These are phyloP conservation scores for Coniochaeta sp. DNA, from an alignment of 2,329 filamentous ascomycete genomes.

Conservation along the genomic window DNA sequence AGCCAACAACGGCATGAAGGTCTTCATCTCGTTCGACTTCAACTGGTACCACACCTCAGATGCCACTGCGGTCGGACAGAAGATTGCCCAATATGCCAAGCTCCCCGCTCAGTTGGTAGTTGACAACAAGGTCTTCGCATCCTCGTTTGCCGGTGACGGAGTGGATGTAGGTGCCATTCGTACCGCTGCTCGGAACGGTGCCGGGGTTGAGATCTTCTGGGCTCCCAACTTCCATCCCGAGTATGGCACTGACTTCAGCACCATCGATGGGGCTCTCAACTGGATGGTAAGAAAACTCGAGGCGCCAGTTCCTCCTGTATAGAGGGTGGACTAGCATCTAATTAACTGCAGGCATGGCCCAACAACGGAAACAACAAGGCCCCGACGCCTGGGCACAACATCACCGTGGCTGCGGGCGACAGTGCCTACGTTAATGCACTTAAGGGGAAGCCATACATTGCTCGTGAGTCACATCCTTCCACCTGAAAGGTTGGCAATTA, in stretches of 20 bases:
- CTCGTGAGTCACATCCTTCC: background rate
- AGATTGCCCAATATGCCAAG: slow-evolving; percentile 35
- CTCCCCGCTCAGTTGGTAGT: slow-evolving; percentile 38
- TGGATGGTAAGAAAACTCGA: slow-evolving; percentile 22
- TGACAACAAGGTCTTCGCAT: slow-evolving; percentile 41
- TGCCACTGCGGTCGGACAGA: slow-evolving; percentile 31
- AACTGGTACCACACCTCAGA: slow-evolving; percentile 34
- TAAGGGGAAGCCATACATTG: slow-evolving; percentile 32
- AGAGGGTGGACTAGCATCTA: background rate
- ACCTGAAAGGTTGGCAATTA: background rate
- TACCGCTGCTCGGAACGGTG: slow-evolving; percentile 20
- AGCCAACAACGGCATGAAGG: slow-evolving; percentile 37
- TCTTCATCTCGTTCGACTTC: slow-evolving; percentile 50
- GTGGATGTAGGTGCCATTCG: slow-evolving; percentile 28
- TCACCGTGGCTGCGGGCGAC: slow-evolving; percentile 32
- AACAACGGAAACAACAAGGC: slow-evolving; percentile 40
- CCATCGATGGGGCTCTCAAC: slow-evolving; percentile 35
- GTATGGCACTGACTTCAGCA: slow-evolving; percentile 23
- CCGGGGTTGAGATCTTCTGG: slow-evolving; percentile 36
- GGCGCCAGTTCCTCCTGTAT: background rate
- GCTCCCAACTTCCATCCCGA: slow-evolving; percentile 41
- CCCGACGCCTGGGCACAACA: slow-evolving; percentile 26
- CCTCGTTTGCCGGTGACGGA: slow-evolving; percentile 43
- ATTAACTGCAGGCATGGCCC: slow-evolving; percentile 29
- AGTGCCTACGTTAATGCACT: slow-evolving; percentile 24